Evolutionary conservation across 1,284 basidiomycete species (phyloP).

Genomic region (Irpex lacteus): DNA sequence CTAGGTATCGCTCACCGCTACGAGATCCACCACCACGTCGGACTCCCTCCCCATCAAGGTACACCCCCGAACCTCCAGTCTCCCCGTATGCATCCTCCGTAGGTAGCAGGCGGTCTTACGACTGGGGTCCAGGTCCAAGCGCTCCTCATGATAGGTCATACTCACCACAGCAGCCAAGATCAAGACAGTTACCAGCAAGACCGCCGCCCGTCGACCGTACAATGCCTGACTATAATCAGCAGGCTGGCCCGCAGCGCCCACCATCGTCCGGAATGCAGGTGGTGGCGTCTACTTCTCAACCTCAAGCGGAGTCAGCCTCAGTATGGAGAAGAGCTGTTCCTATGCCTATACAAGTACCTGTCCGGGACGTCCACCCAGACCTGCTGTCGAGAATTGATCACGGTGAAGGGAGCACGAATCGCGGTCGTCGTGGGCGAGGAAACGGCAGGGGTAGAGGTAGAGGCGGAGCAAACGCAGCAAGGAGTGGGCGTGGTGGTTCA

Average conservation of each 20-base stretch:
- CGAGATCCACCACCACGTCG: background rate
- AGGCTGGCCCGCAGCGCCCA: no score
- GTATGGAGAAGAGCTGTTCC: background rate
- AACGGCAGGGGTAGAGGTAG: background rate
- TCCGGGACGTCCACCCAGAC: background rate
- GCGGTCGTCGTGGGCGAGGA: background rate
- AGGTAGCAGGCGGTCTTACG: background rate
- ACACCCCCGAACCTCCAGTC: background rate
- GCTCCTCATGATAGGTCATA: background rate
- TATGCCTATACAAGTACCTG: background rate
- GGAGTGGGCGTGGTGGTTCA: background rate
- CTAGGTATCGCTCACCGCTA: background rate
- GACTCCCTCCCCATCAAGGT: background rate
- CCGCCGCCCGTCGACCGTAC: background rate
- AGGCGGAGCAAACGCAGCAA: background rate
- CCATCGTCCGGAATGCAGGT: no score
- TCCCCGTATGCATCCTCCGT: background rate
- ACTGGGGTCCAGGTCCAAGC: background rate
- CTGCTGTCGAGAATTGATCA: conserved; percentile 14
- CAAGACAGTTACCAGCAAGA: background rate
- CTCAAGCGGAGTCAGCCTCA: background rate
- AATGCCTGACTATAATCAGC: background rate
- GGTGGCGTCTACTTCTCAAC: background rate
- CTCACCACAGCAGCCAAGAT: background rate
- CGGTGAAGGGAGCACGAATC: background rate